Evolutionary conservation across 768 basidiomycete genomes (phyloP).

Genomic region (Suillus sp.): DNA sequence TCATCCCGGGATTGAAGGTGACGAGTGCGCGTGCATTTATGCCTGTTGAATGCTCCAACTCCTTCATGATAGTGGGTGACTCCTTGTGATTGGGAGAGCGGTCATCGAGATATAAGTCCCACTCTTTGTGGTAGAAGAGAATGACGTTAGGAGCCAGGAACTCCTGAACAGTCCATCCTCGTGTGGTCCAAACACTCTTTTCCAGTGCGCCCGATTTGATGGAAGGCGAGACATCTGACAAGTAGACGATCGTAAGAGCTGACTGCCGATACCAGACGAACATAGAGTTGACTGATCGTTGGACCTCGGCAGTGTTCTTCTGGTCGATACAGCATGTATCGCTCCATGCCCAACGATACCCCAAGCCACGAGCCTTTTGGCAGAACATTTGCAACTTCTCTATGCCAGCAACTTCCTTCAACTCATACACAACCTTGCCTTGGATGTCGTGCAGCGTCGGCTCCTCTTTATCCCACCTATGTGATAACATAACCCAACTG

Average conservation of each 20-base stretch:
- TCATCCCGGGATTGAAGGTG: not conserved
- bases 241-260: not conserved
- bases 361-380: not conserved
- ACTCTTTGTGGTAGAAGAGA: not conserved
- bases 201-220: not conserved
- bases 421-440: not conserved
- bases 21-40: not conserved
- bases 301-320: not conserved
- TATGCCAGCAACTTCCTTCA: not conserved
- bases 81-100: not conserved
- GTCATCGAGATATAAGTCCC: not conserved
- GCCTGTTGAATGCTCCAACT: not conserved
- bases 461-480: not conserved
- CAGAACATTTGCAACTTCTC: not conserved
- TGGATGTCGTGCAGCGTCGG: not conserved
- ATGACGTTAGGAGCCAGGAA: not conserved
- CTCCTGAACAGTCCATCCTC: slow-evolving; percentile 1
- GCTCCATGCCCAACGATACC: not conserved
- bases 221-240: not conserved
- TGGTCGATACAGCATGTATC: not conserved
- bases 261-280: not conserved
- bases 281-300: slow-evolving; percentile 3
- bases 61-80: not conserved
- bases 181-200: not conserved
- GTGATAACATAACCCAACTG: not conserved